These are phyloP conservation scores for Lactifluus pinguis DNA, from an alignment of 768 basidiomycete genomes.

Conservation along the genomic window DNA sequence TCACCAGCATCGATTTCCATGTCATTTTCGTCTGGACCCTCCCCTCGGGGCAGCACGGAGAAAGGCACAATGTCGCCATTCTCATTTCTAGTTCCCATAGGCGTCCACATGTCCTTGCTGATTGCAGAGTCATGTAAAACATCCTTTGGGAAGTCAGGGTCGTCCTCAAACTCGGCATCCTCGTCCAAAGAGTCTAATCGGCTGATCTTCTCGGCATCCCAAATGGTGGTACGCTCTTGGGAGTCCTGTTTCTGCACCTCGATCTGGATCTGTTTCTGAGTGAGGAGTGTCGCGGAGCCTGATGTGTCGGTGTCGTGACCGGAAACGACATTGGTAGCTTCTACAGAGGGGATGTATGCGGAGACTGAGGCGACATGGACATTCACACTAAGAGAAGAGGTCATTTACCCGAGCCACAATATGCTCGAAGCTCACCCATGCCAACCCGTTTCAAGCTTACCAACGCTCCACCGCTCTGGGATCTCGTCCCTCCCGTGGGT, in stretches of 20 bases:
- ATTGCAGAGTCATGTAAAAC: slow-evolving; percentile 14
- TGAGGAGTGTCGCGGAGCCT: slow-evolving; percentile 24
- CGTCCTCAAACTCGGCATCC: slow-evolving; percentile 56
- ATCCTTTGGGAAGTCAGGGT: slow-evolving; percentile 34
- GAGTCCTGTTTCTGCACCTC: slow-evolving; percentile 59
- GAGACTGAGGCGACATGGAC: slow-evolving; percentile 67
- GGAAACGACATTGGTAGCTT: slow-evolving; percentile 40
- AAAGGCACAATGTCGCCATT: slow-evolving; percentile 44
- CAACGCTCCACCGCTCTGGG: slow-evolving; percentile 66
- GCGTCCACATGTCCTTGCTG: slow-evolving; percentile 25
- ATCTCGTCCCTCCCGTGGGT: slow-evolving; percentile 65
- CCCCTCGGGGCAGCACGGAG: slow-evolving; percentile 21
- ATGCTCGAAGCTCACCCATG: slow-evolving; percentile 45
- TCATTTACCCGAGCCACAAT: not conserved
- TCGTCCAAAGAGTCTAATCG: slow-evolving; percentile 29
- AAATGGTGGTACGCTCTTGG: slow-evolving; percentile 49
- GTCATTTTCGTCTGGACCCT: slow-evolving; percentile 23
- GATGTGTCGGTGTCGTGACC: slow-evolving; percentile 29
- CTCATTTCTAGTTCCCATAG: slow-evolving; percentile 50
- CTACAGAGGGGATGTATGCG: slow-evolving; percentile 58
- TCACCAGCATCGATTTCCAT: slow-evolving; percentile 46
- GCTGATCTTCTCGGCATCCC: slow-evolving; percentile 43
- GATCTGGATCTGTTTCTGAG: slow-evolving; percentile 42
- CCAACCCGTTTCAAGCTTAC: slow-evolving; percentile 59
- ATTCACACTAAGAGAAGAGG: slow-evolving; percentile 43